Evolutionary conservation across 441 rosid genomes (phyloP), one percentile per base, ranked within the genome.

Genomic region (Adansonia rubrostipa): DNA sequence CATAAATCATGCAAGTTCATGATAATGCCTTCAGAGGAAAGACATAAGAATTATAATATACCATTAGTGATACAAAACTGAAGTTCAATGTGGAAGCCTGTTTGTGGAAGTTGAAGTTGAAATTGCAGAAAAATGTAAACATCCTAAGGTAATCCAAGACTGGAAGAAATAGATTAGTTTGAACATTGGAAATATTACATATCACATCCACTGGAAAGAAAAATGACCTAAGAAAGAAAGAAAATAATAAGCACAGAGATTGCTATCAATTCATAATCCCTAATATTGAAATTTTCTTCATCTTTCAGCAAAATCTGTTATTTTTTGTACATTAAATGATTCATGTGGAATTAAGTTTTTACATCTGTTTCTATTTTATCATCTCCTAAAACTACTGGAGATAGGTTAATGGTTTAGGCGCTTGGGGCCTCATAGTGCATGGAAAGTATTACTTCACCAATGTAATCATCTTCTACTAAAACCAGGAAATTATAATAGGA

Each of bases 31-130:
- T 75, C 45, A 79, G 62, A 74, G 76, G 65, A 67, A 79, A 74
- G 81, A 67, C 76, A 77, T 48, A 78, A 77, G 60, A 79, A 74
- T 79, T 73, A 73, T 64, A 66, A 51, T 72, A 77, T 81, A 85
- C 80, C 64, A 62, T 70, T 77, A 80, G 28, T 9, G 78, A 82
- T 79, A 84, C 54, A 54, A 82, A 76, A 76, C 71, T 14, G 82
- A 78, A 79, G 78, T 83, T 82, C 80, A 86, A 74, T 61, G 75
- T 65, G 81, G 81, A 83, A 81, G 79, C 84, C 85, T 74, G 65
- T 78, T 78, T 76, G 85, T 53, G 82, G 79, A 47, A 79, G 83
- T 80, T 79, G 85, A 84, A 82, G 79, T 81, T 80, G 78, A 84
- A 74, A 83, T 77, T 80, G 86, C 85, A 77, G 81, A 73, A 82